Evolutionary conservation across 2,329 filamentous ascomycete species (phyloP), one percentile per base, ranked within the genome.

Genomic region (Stylonectria norvegica): DNA sequence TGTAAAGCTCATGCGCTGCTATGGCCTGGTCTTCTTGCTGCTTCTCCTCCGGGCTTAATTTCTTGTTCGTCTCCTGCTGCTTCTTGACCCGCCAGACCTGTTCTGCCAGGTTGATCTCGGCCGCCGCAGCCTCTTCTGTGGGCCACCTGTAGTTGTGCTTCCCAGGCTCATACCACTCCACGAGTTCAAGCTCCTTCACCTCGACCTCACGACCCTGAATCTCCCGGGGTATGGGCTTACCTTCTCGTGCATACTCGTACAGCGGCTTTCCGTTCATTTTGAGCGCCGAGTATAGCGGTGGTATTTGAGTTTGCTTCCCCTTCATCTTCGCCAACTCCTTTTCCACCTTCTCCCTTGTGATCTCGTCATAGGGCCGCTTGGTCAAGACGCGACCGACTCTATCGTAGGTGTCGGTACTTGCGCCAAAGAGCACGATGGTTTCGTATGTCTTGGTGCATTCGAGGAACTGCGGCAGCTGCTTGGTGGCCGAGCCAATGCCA

Each of bases 161-260:
- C 2, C 89, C 90, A 2, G 86, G 85, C 54, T 90, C 86, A 61
- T 80, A 81, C 72, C 88, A 98, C 60, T 96, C 88, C 6, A 94
- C 59, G 43, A 97, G 65, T 61, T 94, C 86, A 52, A 96, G 65
- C 25, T 89, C 78, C 33, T 76, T 66, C 1, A 95, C 87, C 37
- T 88, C 81, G 27, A 97, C 87, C 2, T 86, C 78, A 42, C 91
- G 73, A 38, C 85, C 80, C 60, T 89, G 75, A 43, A 98, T 93
- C 62, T 95, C 85, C 40, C 85, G 74, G 0, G 93, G 93, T 12
- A 95, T 83, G 23, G 87, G 80, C 58, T 85, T 89, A 12, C 93
- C 93, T 62, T 90, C 88, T 34, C 93, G 78, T 15, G 93, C 93
- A 65, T 97, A 97, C 67, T 98, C 90, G 62, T 98, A 98, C 34